Base-by-base conservation (phyloP, 2,329 filamentous ascomycete species). In the Aspergillus vadensis region DNA sequence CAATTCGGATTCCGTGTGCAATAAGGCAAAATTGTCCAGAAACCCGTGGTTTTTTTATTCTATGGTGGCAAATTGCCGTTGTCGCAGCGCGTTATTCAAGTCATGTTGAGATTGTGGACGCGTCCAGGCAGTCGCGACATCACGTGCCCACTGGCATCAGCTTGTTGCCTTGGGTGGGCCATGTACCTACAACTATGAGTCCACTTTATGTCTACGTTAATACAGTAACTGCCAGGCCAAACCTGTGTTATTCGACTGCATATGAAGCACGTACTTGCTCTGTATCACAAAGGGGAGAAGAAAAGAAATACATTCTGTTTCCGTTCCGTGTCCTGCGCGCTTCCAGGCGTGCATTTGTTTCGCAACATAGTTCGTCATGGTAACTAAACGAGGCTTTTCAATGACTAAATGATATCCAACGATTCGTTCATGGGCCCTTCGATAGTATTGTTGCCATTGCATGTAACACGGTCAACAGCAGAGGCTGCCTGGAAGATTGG, bases 111-210 rank as follows among this genome's bases (percentile, higher is more conserved):
- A 54, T 57, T 60, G 48, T 56, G 30, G 69, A 74, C 73, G 72
- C 74, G 74, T 76, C 68, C 56, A 65, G 60, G 59, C 64, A 59
- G 69, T 75, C 74, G 67, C 74, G 74, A 73, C 44, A 57, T 77
- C 74, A 77, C 73, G 74, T 77, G 74, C 2, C 21, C 55, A 57
- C 38, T 60, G 32, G 32, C 53, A 51, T 49, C 55, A 52, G 19
- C 19, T 55, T 53, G 59, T 43, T 64, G 60, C 64, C 62, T 64
- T 32, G 25, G 25, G 53, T 25, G 17, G 27, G 27, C 39, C 25
- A 32, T 12, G 9, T 12, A 19, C 41, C 5, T 10, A 27, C 23
- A 30, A 7, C 10, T 50, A 19, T 23, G 5, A 44, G 17, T 23
- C 14, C 47, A 2, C 15, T 12, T 12, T 30, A 9, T 27, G 2